These are phyloP conservation scores for Brassica juncea DNA, from an alignment of 345 rosid genomes.

Conservation along the genomic window DNA sequence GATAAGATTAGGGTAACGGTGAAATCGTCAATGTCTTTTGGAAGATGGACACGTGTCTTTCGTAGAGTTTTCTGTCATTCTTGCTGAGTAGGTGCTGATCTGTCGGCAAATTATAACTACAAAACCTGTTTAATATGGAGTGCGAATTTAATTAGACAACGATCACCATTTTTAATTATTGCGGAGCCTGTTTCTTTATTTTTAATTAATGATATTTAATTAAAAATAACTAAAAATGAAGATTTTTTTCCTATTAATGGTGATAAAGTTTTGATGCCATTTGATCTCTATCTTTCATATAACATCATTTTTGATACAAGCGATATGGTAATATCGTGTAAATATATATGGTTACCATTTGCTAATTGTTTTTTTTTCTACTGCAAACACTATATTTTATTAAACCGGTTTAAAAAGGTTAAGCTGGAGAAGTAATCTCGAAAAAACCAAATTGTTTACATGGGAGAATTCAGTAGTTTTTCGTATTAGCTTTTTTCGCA, in stretches of 20 bases:
- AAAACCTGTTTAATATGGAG: background rate
- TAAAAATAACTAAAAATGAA: background rate
- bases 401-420: too few species aligned
- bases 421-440: too few species aligned
- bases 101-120: slow-evolving; percentile 28
- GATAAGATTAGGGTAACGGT: slow-evolving; percentile 38
- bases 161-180: background rate
- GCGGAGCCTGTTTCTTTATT: background rate
- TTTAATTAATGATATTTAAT: background rate
- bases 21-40: slow-evolving; percentile 34
- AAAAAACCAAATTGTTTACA: too few species aligned
- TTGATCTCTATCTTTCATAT: background rate
- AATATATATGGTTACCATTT: background rate
- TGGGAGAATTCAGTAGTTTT: too few species aligned
- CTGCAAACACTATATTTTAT: too few species aligned
- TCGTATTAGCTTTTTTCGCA: too few species aligned
- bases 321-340: background rate
- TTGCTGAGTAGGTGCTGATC: slow-evolving; percentile 21
- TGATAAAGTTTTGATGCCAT: background rate
- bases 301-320: background rate
- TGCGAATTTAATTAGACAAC: background rate
- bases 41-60: slow-evolving; percentile 46
- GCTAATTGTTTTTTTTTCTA: background rate
- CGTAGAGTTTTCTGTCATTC: slow-evolving; percentile 25
- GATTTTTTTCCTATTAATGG: background rate